A percentile compares a stretch with the other conserved stretches of the same genome.
Conservation (phyloP, 495 filamentous ascomycete genomes). For the Barbatosphaeria neglecta region DNA sequence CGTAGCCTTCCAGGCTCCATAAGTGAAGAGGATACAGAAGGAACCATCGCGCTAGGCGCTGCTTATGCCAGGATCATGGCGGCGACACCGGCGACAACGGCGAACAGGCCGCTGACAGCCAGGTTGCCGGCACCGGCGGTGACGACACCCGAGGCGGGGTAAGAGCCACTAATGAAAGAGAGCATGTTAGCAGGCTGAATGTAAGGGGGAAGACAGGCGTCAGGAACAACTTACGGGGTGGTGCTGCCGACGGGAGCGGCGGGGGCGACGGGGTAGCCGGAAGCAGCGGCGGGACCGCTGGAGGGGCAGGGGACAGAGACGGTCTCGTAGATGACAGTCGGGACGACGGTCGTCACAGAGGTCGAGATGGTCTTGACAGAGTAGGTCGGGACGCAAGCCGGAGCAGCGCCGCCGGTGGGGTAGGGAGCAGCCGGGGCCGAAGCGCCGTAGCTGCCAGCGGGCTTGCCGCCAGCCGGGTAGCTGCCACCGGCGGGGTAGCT, state of each 20-base stretch:
- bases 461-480: slow-evolving; percentile 19
- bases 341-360: slow-evolving; percentile 36
- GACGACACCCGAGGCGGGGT: slow-evolving; percentile 25
- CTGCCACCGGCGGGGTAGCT: slow-evolving; percentile 7
- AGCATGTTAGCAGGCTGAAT: slow-evolving; percentile 9
- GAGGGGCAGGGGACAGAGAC: slow-evolving; percentile 28
- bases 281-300: too few species aligned
- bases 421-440: slow-evolving; percentile 1
- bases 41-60: background rate
- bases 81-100: slow-evolving; percentile 39
- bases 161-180: slow-evolving; percentile 2
- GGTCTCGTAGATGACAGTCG: slow-evolving; percentile 42
- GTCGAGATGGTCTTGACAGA: slow-evolving; percentile 29
- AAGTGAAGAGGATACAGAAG: slow-evolving; percentile 12
- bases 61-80: slow-evolving; percentile 43
- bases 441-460: slow-evolving; percentile 13
- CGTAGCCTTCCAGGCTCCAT: slow-evolving; percentile 11
- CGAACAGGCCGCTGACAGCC: slow-evolving; percentile 30
- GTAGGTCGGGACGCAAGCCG: slow-evolving; percentile 19
- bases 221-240: slow-evolving; percentile 11
- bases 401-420: slow-evolving; percentile 10
- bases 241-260: slow-evolving; percentile 19
- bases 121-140: slow-evolving; percentile 36
- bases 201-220: background rate
- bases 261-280: slow-evolving; percentile 18